These are phyloP conservation scores for Hypoxylon sp. DNA, from an alignment of 2,329 filamentous ascomycete species.

Conservation along the genomic window DNA sequence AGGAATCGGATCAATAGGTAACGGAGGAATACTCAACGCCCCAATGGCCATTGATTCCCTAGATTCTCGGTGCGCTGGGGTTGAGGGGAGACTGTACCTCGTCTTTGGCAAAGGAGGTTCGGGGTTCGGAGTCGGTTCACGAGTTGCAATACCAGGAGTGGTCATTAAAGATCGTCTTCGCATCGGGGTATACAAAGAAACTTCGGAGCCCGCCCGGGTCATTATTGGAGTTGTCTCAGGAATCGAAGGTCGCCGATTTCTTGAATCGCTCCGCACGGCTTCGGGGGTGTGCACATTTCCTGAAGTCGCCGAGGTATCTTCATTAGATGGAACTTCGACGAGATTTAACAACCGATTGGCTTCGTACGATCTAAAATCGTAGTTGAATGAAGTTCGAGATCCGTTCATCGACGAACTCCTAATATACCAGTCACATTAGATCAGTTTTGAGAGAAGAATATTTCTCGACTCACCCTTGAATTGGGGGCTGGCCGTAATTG, in stretches of 20 bases:
- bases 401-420: conserved; percentile 47
- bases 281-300: conserved; percentile 49
- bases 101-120: conserved; percentile 24
- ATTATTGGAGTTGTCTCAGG: conserved; percentile 44
- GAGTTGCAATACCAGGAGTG: conserved; percentile 47
- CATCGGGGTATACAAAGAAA: conserved; percentile 46
- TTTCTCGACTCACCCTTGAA: conserved; percentile 31
- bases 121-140: conserved; percentile 27
- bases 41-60: conserved; percentile 29
- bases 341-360: conserved; percentile 55
- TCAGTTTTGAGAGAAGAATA: too few relatives aligned
- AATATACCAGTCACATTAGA: too few relatives aligned
- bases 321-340: conserved; percentile 47
- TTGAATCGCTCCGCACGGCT: conserved; percentile 49
- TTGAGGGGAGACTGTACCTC: conserved; percentile 38
- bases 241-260: conserved; percentile 40
- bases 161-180: conserved; percentile 45
- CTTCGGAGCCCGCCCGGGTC: conserved; percentile 56
- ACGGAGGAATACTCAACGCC: conserved; percentile 39
- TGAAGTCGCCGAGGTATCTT: conserved; percentile 47
- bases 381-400: conserved; percentile 53
- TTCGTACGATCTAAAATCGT: conserved; percentile 56
- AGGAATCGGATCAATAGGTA: conserved; percentile 38
- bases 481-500: conserved; percentile 28
- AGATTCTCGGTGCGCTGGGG: conserved; percentile 37